Percentiles rank a stretch among this genome's conserved stretches.
Conservation (phyloP, 495 filamentous ascomycete species). For the Cercophora sp. region DNA sequence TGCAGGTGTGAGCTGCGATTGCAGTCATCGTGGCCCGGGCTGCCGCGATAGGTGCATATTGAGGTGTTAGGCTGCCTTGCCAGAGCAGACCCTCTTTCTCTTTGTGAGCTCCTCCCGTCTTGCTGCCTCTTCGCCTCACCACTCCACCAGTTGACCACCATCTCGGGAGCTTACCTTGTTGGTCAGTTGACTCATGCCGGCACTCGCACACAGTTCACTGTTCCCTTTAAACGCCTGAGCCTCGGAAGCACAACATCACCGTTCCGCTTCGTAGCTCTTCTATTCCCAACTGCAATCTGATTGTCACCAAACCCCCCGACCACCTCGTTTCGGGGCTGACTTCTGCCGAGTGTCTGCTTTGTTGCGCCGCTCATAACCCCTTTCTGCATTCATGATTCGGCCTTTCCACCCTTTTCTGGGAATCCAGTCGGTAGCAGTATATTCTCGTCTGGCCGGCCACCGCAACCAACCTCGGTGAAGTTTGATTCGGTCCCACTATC, state of each 20-base stretch:
- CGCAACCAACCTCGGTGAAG: not conserved
- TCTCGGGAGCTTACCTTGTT: constrained; percentile 2
- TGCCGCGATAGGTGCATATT: not conserved
- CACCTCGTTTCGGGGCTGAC: too few relatives aligned
- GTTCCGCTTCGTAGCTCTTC: too few relatives aligned
- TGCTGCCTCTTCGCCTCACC: not conserved
- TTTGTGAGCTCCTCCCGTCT: not conserved
- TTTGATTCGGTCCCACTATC: too few relatives aligned
- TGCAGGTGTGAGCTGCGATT: constrained; percentile 20
- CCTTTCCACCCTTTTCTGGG: constrained; percentile 23
- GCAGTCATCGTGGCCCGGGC: constrained; percentile 14
- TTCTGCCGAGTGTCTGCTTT: not conserved
- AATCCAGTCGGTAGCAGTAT: constrained; percentile 12
- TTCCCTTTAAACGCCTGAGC: not conserved
- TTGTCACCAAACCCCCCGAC: not conserved
- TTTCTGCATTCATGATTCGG: constrained; percentile 22
- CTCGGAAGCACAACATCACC: too few relatives aligned
- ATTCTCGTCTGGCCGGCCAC: not conserved
- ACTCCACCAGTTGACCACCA: not conserved
- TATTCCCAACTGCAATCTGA: not conserved
- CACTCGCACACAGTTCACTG: too few relatives aligned
- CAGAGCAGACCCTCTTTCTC: not conserved
- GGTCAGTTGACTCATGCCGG: not conserved
- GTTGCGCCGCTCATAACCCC: not conserved
- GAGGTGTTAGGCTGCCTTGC: constrained; percentile 1